These are phyloP conservation scores for Plicaturopsis crispa DNA, from an alignment of 768 basidiomycete species.

Conservation along the genomic window DNA sequence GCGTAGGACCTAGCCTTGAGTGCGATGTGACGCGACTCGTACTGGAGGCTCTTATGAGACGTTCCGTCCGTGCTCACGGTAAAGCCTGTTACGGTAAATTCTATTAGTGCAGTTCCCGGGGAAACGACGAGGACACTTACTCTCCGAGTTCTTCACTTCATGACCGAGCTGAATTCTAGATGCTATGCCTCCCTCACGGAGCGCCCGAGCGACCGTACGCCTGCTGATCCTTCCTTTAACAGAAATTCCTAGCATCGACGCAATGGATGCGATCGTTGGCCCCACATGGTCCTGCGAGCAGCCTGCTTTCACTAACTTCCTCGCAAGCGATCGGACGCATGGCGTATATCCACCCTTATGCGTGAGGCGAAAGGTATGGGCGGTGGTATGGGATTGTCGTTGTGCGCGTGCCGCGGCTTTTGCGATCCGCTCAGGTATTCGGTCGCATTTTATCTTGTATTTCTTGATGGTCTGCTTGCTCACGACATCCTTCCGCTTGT, in stretches of 20 bases:
- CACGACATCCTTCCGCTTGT: too few relatives aligned
- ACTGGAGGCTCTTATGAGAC: constrained; percentile 14
- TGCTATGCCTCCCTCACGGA: constrained; percentile 15
- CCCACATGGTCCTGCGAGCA: constrained; percentile 10
- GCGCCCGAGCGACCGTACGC: constrained; percentile 8
- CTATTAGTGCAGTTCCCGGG: neutral
- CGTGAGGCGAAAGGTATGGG: neutral
- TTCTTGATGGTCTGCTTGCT: too few relatives aligned
- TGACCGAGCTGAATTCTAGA: constrained; percentile 16
- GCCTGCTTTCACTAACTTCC: constrained; percentile 9
- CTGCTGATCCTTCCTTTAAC: constrained; percentile 11
- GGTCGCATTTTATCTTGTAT: too few relatives aligned
- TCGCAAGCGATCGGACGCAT: constrained; percentile 5
- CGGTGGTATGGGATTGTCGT: neutral
- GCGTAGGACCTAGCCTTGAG: constrained; percentile 10
- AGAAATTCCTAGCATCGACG: constrained; percentile 1
- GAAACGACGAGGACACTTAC: neutral
- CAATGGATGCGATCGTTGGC: constrained; percentile 6
- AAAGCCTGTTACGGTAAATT: constrained; percentile 8
- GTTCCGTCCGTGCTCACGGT: constrained; percentile 19
- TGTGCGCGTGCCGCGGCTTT: neutral
- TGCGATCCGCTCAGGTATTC: neutral
- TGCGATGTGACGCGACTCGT: constrained; percentile 13
- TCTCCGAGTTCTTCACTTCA: constrained; percentile 11
- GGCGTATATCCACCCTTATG: constrained; percentile 8